Conservation (phyloP, 2,329 filamentous ascomycete species). For the Ceratocystis variospora region DNA sequence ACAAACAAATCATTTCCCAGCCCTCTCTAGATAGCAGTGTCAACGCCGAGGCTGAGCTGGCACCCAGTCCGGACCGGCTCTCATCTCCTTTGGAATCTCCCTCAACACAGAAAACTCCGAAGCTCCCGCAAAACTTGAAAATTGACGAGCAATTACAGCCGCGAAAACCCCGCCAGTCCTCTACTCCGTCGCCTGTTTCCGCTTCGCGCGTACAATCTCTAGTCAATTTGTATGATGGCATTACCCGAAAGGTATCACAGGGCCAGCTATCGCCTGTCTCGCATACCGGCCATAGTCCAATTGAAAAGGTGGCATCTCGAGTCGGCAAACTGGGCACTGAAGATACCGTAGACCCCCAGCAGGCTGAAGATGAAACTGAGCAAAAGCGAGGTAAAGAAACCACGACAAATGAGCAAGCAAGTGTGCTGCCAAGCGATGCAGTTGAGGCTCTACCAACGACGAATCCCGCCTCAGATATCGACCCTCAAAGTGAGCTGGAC, state of each 20-base stretch:
- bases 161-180: constrained; percentile 7
- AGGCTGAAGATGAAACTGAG: too few relatives aligned
- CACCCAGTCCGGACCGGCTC: not conserved
- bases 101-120: not conserved
- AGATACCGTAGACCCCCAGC: not conserved
- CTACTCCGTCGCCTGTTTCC: constrained; percentile 4
- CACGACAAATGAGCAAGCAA: not conserved
- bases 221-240: constrained; percentile 37
- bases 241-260: constrained; percentile 23
- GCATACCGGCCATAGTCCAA: not conserved
- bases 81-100: not conserved
- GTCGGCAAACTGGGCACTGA: not conserved
- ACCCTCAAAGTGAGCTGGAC: not conserved
- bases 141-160: constrained; percentile 7
- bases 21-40: not conserved
- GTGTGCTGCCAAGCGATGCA: not conserved
- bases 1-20: not conserved
- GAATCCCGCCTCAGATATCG: not conserved
- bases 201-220: constrained; percentile 32
- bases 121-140: not conserved
- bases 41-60: not conserved
- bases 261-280: not conserved
- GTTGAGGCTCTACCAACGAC: not conserved
- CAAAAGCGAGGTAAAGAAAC: not conserved
- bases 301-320: not conserved